Percentiles rank a stretch among this genome's conserved stretches.
Evolutionary conservation across 371 early-diverging fungal genomes (phyloP).

Genomic region (Mucor mucedo): DNA sequence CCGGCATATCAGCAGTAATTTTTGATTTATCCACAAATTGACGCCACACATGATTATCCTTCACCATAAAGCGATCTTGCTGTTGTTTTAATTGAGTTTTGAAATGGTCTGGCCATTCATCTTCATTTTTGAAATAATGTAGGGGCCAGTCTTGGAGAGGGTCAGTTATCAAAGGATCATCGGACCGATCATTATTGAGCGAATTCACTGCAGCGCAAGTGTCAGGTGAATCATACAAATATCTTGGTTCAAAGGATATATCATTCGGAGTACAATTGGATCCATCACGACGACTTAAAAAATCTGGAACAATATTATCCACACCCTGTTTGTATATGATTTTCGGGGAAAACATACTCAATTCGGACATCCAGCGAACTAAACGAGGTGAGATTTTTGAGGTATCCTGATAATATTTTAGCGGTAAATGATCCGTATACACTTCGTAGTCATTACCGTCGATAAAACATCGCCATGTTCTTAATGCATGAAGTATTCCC

Average conservation of each 20-base stretch:
- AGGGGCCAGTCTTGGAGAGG: conserved; percentile 9
- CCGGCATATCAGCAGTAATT: background rate
- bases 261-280: background rate
- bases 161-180: background rate
- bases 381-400: conserved; percentile 33
- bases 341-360: background rate
- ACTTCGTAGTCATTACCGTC: conserved; percentile 27
- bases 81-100: background rate
- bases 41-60: background rate
- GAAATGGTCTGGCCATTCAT: background rate
- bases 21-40: background rate
- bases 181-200: background rate
- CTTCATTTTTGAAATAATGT: background rate
- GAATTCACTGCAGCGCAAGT: background rate
- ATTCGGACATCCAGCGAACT: conserved; percentile 20
- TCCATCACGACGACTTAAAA: background rate
- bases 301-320: background rate
- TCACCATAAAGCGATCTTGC: background rate
- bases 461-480: conserved; percentile 40
- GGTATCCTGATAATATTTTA: conserved; percentile 30
- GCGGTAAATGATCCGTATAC: conserved; percentile 32
- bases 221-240: background rate
- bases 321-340: background rate
- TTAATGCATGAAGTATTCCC: conserved; percentile 34
- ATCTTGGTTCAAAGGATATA: background rate